phyloP scores from a whole-genome alignment of 1,284 basidiomycete genomes.

The Fistulina hepatica region DNA sequence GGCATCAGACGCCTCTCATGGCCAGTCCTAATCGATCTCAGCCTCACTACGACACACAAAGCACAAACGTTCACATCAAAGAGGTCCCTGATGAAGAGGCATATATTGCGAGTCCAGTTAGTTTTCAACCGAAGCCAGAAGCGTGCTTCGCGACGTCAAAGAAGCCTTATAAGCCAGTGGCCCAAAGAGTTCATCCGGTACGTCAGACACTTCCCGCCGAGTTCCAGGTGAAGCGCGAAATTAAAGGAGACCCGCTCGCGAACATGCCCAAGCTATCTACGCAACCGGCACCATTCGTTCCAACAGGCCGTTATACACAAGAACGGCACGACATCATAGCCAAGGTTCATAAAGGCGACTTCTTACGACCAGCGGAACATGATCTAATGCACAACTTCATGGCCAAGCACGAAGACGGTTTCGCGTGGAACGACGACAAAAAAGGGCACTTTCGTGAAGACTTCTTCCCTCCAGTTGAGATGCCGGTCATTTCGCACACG shows the following conservation, averaged over 20 bases:
- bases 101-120: too few relatives aligned
- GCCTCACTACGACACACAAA: too few relatives aligned
- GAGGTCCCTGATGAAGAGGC: too few relatives aligned
- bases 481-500: slow-evolving; percentile 24
- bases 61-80: too few relatives aligned
- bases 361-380: slow-evolving; percentile 19
- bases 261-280: slow-evolving; percentile 5
- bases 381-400: slow-evolving; percentile 20
- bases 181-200: too few relatives aligned
- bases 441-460: slow-evolving; percentile 24
- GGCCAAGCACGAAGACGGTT: slow-evolving; percentile 14
- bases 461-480: slow-evolving; percentile 25
- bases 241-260: slow-evolving; percentile 8
- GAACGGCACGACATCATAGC: slow-evolving; percentile 14
- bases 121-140: too few relatives aligned
- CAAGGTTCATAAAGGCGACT: slow-evolving; percentile 11
- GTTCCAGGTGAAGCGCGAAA: too few relatives aligned
- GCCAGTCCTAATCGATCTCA: too few relatives aligned
- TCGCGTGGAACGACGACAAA: slow-evolving; percentile 26
- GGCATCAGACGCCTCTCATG: too few relatives aligned
- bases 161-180: too few relatives aligned
- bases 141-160: too few relatives aligned
- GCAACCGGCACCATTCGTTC: slow-evolving; percentile 3
- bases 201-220: too few relatives aligned
- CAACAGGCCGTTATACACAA: slow-evolving; percentile 10